phyloP scores from a whole-genome alignment of 2,329 filamentous ascomycete genomes.

The Trichoderma sp. region DNA sequence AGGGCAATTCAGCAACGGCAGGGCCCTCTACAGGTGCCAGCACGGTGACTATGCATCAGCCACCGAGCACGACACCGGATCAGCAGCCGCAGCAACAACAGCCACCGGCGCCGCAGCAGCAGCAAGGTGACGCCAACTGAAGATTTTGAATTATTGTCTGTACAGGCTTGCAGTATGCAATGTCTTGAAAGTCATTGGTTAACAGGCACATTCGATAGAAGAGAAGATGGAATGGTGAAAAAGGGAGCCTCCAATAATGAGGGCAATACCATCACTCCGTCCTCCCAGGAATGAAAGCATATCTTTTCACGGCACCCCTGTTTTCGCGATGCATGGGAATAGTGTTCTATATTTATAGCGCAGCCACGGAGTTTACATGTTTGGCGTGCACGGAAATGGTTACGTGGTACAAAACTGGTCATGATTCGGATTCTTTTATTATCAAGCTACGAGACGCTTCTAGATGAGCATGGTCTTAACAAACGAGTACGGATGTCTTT shows the following conservation, averaged over 20 bases:
- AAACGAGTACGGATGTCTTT: neutral
- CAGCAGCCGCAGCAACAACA: constrained; percentile 26
- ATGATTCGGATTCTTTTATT: neutral
- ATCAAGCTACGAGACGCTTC: neutral
- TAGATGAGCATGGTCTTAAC: neutral
- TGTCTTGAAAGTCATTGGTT: neutral
- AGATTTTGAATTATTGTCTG: neutral
- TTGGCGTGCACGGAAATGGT: constrained; percentile 13
- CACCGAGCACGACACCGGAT: constrained; percentile 23
- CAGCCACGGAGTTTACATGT: constrained; percentile 16
- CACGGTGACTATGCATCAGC: constrained; percentile 40
- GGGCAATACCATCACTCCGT: neutral
- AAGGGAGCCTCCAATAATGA: neutral
- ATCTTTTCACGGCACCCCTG: neutral
- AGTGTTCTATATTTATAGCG: constrained; percentile 9
- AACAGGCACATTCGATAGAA: neutral
- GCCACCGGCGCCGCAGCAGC: constrained; percentile 11
- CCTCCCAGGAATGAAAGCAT: neutral
- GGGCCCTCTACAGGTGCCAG: constrained; percentile 36
- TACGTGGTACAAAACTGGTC: constrained; percentile 10
- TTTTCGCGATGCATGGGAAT: constrained; percentile 9
- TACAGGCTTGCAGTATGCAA: neutral
- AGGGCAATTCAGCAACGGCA: constrained; percentile 30
- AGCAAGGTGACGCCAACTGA: constrained; percentile 23
- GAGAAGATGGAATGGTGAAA: neutral